These are phyloP conservation scores for Hydnum rufescens DNA, from an alignment of 768 basidiomycete species.

Conservation along the genomic window DNA sequence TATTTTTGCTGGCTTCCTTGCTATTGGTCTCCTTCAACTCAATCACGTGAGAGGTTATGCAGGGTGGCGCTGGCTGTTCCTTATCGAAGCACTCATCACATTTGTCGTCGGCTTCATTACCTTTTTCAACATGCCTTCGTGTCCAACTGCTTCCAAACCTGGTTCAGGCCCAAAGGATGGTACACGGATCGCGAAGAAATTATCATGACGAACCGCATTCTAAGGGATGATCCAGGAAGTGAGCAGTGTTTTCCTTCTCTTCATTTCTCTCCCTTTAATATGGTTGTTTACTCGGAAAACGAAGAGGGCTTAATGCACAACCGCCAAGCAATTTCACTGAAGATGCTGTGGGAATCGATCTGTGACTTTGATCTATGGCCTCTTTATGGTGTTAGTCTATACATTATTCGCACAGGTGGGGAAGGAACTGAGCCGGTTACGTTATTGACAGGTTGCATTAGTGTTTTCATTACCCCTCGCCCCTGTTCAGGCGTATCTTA, in stretches of 20 bases:
- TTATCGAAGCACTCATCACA: conserved; percentile 32
- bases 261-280: conserved; percentile 45
- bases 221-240: conserved; percentile 8
- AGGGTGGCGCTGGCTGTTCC: conserved; percentile 29
- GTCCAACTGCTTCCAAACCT: conserved; percentile 37
- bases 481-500: conserved; percentile 43
- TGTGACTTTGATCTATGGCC: conserved; percentile 49
- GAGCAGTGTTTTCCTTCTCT: background rate
- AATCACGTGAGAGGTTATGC: conserved; percentile 32
- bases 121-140: too few species aligned
- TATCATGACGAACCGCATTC: conserved; percentile 23
- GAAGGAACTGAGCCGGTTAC: background rate
- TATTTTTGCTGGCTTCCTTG: conserved; percentile 42
- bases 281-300: conserved; percentile 28
- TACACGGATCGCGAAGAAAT: conserved; percentile 39
- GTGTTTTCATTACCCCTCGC: conserved; percentile 29
- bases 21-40: conserved; percentile 37
- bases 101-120: too few species aligned
- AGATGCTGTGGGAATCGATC: conserved; percentile 31
- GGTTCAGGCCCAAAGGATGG: too few species aligned
- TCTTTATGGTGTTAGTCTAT: conserved; percentile 31
- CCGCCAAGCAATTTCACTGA: conserved; percentile 34
- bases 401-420: conserved; percentile 27
- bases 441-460: conserved; percentile 11
- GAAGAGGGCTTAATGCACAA: conserved; percentile 35